These are phyloP conservation scores for Fistulinella staudtii DNA, from an alignment of 1,284 basidiomycete species.

Conservation along the genomic window DNA sequence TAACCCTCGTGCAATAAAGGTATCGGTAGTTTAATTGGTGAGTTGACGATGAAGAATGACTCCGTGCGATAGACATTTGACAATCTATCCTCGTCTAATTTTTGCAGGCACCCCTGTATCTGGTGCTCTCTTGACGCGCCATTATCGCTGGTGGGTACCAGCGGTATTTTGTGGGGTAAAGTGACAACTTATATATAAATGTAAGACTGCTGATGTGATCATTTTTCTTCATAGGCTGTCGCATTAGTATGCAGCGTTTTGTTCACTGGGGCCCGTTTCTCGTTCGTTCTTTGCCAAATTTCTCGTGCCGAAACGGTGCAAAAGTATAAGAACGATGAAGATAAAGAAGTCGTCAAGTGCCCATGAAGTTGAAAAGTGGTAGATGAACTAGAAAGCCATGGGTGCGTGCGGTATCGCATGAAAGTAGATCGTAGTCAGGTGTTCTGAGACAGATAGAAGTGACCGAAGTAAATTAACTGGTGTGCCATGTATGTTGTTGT, in stretches of 20 bases:
- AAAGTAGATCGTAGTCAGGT: too few relatives aligned
- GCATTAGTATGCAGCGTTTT: constrained; percentile 6
- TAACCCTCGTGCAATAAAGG: constrained; percentile 10
- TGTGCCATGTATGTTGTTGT: too few relatives aligned
- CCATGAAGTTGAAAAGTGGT: background rate
- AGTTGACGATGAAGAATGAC: background rate
- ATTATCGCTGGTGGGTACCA: constrained; percentile 31
- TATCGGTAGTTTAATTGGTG: constrained; percentile 24
- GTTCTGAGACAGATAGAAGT: too few relatives aligned
- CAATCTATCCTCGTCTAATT: too few relatives aligned
- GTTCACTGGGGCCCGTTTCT: constrained; percentile 14
- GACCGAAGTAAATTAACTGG: too few relatives aligned
- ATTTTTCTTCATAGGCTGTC: constrained; percentile 5
- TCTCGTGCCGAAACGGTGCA: background rate
- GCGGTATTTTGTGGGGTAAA: constrained; percentile 28
- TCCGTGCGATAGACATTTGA: too few relatives aligned
- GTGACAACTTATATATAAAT: too few relatives aligned
- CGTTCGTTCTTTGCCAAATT: background rate
- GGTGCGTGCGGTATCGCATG: too few relatives aligned
- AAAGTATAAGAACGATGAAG: background rate
- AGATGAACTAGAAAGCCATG: too few relatives aligned
- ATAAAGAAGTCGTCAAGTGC: too few relatives aligned
- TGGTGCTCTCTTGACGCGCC: constrained; percentile 25
- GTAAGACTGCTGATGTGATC: too few relatives aligned
- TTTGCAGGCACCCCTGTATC: constrained; percentile 27